Conservation (phyloP, 78 protist genomes). For the Tieghemostelium lacteum region DNA sequence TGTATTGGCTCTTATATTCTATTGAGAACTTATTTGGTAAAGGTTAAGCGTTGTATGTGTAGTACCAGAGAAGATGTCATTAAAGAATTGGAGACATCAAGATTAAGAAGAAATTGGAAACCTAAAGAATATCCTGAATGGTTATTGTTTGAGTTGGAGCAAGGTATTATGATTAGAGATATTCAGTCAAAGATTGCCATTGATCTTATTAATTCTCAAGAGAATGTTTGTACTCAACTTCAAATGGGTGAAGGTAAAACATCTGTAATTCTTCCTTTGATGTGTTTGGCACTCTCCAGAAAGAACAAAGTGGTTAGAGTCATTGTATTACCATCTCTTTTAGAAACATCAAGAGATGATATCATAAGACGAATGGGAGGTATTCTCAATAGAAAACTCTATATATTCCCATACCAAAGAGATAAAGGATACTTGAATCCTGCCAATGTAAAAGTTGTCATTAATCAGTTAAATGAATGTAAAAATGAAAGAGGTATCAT, state of each 20-base stretch:
- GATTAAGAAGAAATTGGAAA: not conserved
- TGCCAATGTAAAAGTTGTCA: not conserved
- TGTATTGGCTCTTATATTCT: not conserved
- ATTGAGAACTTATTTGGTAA: not conserved
- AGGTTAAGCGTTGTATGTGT: not conserved
- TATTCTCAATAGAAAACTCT: slow-evolving; percentile 3
- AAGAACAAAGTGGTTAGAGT: not conserved
- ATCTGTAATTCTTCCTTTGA: not conserved
- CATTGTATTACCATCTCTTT: slow-evolving; percentile 1
- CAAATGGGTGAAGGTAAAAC: slow-evolving; percentile 35
- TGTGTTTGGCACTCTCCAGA: slow-evolving; percentile 1
- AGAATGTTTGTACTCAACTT: not conserved
- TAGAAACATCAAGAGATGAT: not conserved
- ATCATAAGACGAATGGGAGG: not conserved
- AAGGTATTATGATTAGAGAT: not conserved
- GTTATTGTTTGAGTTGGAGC: slow-evolving; percentile 9
- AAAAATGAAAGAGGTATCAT: not conserved
- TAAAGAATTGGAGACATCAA: not conserved
- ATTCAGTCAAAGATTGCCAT: slow-evolving; percentile 7
- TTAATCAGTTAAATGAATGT: not conserved
- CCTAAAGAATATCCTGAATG: not conserved
- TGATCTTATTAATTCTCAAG: not conserved
- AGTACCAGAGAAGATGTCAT: not conserved
- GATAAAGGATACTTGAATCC: not conserved
- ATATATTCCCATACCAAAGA: slow-evolving; percentile 13